Evolutionary conservation across 306 rosid species (phyloP).

Genomic region (Fagus sylvatica): DNA sequence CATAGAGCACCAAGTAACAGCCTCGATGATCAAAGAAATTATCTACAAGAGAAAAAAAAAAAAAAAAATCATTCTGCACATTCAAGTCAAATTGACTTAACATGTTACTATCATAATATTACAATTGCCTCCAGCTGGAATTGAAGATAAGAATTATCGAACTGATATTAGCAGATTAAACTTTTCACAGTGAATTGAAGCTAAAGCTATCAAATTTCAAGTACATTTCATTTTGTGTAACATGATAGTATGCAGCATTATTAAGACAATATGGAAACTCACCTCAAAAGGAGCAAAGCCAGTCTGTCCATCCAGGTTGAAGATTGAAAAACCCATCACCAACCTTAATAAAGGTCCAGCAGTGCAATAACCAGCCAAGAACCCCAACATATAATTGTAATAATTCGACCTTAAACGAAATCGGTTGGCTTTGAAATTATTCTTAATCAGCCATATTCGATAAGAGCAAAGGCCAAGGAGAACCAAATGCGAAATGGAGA

Average conservation of each 20-base stretch:
- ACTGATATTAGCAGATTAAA: neutral
- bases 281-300: slow-evolving; percentile 84
- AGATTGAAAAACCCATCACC: slow-evolving; percentile 49
- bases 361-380: slow-evolving; percentile 57
- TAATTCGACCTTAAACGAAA: slow-evolving; percentile 59
- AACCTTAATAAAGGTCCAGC: slow-evolving; percentile 65
- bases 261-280: slow-evolving; percentile 7
- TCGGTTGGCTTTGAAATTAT: slow-evolving; percentile 50
- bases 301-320: slow-evolving; percentile 47
- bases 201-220: slow-evolving; percentile 12
- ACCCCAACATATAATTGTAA: slow-evolving; percentile 54
- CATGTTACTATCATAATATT: slow-evolving; percentile 1
- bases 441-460: slow-evolving; percentile 56
- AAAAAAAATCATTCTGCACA: slow-evolving; percentile 12
- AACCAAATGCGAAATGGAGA: slow-evolving; percentile 65
- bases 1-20: slow-evolving; percentile 72
- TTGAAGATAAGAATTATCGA: neutral
- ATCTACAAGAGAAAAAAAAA: slow-evolving; percentile 46
- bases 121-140: neutral
- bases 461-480: slow-evolving; percentile 60
- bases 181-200: neutral
- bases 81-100: neutral
- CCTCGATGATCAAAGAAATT: slow-evolving; percentile 45
- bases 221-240: neutral
- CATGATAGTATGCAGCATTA: neutral